Conservation (phyloP, 371 early-diverging fungal species). For the Lichtheimia hyalospora region DNA sequence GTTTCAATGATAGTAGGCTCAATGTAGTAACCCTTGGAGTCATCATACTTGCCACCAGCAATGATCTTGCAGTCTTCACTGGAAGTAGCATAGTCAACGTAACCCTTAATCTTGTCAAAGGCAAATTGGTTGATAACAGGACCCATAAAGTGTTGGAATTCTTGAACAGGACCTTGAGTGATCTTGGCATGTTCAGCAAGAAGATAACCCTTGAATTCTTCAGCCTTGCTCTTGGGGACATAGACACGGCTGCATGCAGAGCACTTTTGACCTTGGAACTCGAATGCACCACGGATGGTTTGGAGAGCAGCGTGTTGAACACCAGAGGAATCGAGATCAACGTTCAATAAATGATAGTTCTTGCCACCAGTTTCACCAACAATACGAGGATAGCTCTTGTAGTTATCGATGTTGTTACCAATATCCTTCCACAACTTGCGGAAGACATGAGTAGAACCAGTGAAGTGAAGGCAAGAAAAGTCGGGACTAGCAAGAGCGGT, state of each 20-base stretch:
- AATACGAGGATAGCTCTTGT: conserved; percentile 93
- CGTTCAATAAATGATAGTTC: conserved; percentile 96
- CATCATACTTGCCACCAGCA: conserved; percentile 83
- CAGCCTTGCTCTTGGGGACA: conserved; percentile 82
- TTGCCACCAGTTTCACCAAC: conserved; percentile 99
- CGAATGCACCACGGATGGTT: conserved; percentile 93
- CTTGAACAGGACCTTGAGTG: conserved; percentile 83
- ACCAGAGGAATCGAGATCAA: conserved; percentile 61
- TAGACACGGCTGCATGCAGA: conserved; percentile 93
- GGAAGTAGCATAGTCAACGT: conserved; percentile 76
- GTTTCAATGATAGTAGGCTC: conserved; percentile 92
- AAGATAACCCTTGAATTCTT: conserved; percentile 72
- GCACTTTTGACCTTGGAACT: conserved; percentile 98
- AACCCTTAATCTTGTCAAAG: conserved; percentile 90
- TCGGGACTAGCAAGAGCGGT: conserved; percentile 81
- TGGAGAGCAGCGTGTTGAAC: conserved; percentile 62
- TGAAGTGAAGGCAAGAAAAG: conserved; percentile 96
- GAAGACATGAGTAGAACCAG: conserved; percentile 95
- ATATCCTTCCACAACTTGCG: conserved; percentile 92
- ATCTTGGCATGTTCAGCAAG: conserved; percentile 71
- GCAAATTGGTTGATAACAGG: conserved; percentile 90
- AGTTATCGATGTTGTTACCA: conserved; percentile 86
- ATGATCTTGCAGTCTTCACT: conserved; percentile 70
- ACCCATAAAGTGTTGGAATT: conserved; percentile 78
- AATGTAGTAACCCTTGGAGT: conserved; percentile 88